Base-by-base conservation (phyloP, 1,284 basidiomycete genomes). In the Ceratobasidium papillatum region DNA sequence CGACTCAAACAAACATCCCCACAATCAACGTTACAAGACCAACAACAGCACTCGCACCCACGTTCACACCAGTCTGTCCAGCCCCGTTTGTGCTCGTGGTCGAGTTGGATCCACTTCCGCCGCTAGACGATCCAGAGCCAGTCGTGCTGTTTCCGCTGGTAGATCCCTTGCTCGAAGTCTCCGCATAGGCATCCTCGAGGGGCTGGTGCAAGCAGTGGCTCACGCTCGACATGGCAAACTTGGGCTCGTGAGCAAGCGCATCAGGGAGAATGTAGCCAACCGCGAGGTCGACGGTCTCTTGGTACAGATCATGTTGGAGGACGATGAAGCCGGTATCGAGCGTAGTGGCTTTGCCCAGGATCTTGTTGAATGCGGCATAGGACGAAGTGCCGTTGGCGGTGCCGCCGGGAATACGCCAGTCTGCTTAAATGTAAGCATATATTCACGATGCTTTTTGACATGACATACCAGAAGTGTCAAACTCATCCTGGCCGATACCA, bases 271-370 rank as follows among this genome's bases (percentile, higher is more conserved):
- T 91, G 84, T 95, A 96, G 61, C 94, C 93, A 76, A 93, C 87
- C 38, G 95, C 94, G 76, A 98, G 88, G 79, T 96, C 94, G 68
- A 96, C 94, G 14, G 92, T 93, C 79, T 93, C 88, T 79, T 92
- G 86, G 81, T 90, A 96, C 59, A 96, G 84, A 82, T 96, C 95
- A 80, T 97, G 95, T 81, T 94, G 86, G 69, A 99, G 87, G 58
- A 97, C 94, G 80, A 96, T 91, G 86, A 97, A 97, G 52, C 94
- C 94, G 66, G 79, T 82, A 77, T 80, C 78, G 75, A 85, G 78
- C 30, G 34, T 58, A 58, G 32, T 64, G 79, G 79, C 83, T 32
- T 78, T 78, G 77, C 81, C 79, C 61, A 85, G 76, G 78, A 86
- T 85, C 51, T 77, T 78, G 74, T 84, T 79, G 77, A 84, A 85